A percentile compares a stretch with the other conserved stretches of the same genome.
Evolutionary conservation across 2,329 filamentous ascomycete species (phyloP).

Genomic region (Aureobasidium sp.): DNA sequence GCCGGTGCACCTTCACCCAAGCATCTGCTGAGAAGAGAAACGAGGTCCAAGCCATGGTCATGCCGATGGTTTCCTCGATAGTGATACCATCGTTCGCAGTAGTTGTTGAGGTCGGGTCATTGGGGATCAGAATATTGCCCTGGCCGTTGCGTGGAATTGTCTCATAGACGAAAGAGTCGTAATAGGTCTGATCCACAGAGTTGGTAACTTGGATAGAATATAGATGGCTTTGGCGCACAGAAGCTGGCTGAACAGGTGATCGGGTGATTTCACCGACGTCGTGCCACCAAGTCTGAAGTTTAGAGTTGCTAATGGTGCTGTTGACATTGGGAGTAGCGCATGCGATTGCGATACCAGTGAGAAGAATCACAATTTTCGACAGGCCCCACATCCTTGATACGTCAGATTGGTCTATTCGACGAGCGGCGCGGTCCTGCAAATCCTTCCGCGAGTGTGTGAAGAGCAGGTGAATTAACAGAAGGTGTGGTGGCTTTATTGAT

Average conservation of each 20-base stretch:
- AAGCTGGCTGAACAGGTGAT: neutral
- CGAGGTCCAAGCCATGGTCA: constrained; percentile 1
- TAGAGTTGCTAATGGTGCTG: neutral
- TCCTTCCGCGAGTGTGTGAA: neutral
- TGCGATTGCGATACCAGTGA: neutral
- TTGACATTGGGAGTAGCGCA: neutral
- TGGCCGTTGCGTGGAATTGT: constrained; percentile 8
- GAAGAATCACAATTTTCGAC: neutral
- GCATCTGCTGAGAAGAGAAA: neutral
- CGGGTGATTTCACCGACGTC: neutral
- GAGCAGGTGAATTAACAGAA: neutral
- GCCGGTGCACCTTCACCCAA: constrained; percentile 1
- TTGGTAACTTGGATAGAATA: constrained; percentile 4
- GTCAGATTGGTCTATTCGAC: neutral
- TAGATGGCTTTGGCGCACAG: neutral
- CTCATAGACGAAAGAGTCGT: constrained; percentile 2
- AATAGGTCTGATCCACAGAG: neutral
- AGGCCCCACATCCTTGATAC: neutral
- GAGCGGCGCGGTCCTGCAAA: neutral
- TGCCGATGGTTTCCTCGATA: constrained; percentile 1
- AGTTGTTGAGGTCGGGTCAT: constrained; percentile 4
- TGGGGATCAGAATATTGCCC: neutral
- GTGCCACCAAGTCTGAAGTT: constrained; percentile 2
- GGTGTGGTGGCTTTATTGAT: neutral
- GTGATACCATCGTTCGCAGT: constrained; percentile 1